Evolutionary conservation across 306 rosid species (phyloP), one percentile per base, ranked within the genome.

Genomic region (Prunus mira): DNA sequence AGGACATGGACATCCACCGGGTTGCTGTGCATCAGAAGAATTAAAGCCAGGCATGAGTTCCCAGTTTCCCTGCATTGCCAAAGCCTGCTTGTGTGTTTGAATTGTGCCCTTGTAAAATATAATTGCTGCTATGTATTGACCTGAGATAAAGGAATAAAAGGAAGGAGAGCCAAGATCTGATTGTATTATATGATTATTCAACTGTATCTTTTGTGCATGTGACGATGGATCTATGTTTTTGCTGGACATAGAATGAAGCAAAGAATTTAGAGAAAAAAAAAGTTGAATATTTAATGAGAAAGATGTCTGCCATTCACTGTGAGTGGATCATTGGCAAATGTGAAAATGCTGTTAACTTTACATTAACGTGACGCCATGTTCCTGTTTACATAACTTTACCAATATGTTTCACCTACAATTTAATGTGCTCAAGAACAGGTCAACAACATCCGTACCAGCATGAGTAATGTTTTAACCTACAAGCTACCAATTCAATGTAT

Each of bases 1-100:
- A 95, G 88, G 97, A 95, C 71, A 95, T 95, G 99, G 97, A 95
- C 82, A 90, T 92, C 71, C 99, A 92, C 85, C 96, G 84, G 20
- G 67, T 90, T 68, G 99, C 99, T 63, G 99, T 95, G 83, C 99
- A 92, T 79, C 99, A 90, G 52, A 92, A 80, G 86, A 86, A 97
- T 78, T 95, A 79, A 85, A 20, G 32, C 6, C 46, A 6, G 46
- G 1, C 3, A 11, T 12, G 30, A 61, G 69, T 73, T 41, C 14
- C 58, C 56, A 11, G 19, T 24, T 25, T 45, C 68, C 28, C 57
- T 10, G 77, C 68, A 45, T 60, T 58, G 56, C 25, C 67, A 15
- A 58, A 43, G 27, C 64, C 25, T 24, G 51, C 12, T 60, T 25
- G 76, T 17, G 77, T 58, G 68, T 20, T 38, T 27, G 19, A 12